Evolutionary conservation across 768 basidiomycete species (phyloP), one percentile per base, ranked within the genome.

Genomic region (Phaeotremella fagi): DNA sequence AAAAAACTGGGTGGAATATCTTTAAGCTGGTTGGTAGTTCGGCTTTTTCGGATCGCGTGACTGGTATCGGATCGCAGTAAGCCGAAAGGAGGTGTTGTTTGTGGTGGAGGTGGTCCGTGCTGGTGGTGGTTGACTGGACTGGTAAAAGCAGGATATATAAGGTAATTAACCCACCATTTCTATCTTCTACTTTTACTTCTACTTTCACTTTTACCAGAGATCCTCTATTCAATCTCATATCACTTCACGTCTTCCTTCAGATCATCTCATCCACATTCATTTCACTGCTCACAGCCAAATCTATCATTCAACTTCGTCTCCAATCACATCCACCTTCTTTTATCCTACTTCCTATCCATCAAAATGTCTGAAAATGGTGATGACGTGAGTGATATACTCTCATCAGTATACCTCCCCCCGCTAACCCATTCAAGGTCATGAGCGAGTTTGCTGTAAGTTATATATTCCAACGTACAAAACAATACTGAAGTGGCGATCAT

Each of bases 351-450:
- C 33, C 14, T n/a, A n/a, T n/a, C n/a, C n/a, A n/a, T 23, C 48
- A 53, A 7, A 3, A 68, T 68, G 66, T 68, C 66, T 28, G 66
- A 68, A 26, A 57, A 55, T 46, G 61, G 61, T 16, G 60, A 61
- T 35, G 62, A 61, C 15, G 65, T 67, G 35, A 59, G 65, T 57
- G 31, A 33, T 33, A 33, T 33, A 7, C 31, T 7, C 7, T 33
- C 9, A 33, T 33, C 16, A 33, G 16, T 33, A 33, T 7, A 33
- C 7, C 9, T 33, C 9, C 31, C 15, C n/a, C 46, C 16, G 54
- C 36, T 20, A 20, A 24, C 49, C 33, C 33, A 35, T n/a, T n/a
- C n/a, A n/a, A 33, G 31, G 31, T 7, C 31, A 33, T 33, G 31
- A 33, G 31, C 28, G 25, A 55, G 2, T 64, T 55, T 45, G 58